Conservation (phyloP, 1,139 yeast genomes). For the Magnusiomyces starmeri region DNA sequence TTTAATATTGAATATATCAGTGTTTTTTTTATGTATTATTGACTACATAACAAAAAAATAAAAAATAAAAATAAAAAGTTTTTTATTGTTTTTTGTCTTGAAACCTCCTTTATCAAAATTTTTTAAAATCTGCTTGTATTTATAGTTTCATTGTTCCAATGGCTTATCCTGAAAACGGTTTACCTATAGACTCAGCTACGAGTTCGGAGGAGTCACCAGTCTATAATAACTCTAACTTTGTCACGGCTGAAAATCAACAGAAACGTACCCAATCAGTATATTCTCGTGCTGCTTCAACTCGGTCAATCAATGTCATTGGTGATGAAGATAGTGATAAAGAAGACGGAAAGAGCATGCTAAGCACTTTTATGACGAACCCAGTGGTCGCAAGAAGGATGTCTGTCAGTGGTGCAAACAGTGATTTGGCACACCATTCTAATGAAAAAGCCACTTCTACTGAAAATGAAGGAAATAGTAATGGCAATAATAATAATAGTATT, state of each 20-base stretch:
- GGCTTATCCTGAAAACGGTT: no score
- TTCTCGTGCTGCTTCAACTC: conserved; percentile 7
- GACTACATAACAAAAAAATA: no score
- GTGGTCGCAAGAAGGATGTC: neutral
- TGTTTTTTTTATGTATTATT: no score
- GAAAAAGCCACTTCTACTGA: neutral
- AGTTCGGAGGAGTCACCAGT: neutral
- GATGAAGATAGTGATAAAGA: conserved; percentile 7
- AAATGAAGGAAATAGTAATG: neutral
- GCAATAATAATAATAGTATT: no score
- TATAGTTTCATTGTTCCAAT: no score
- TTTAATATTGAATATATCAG: no score
- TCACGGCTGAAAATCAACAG: neutral
- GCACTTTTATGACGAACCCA: neutral
- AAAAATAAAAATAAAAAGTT: no score
- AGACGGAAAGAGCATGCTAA: conserved; percentile 4
- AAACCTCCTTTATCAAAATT: no score
- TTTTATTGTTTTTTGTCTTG: no score
- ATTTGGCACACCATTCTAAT: no score
- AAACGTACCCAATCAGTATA: neutral
- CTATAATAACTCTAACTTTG: neutral
- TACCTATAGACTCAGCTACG: neutral
- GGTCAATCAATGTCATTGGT: conserved; percentile 12
- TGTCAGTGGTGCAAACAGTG: no score
- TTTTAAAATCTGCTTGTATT: no score